Evolutionary conservation across 148 eudicot genomes (phyloP), one percentile per base, ranked within the genome.

Genomic region (Spergularia marina): DNA sequence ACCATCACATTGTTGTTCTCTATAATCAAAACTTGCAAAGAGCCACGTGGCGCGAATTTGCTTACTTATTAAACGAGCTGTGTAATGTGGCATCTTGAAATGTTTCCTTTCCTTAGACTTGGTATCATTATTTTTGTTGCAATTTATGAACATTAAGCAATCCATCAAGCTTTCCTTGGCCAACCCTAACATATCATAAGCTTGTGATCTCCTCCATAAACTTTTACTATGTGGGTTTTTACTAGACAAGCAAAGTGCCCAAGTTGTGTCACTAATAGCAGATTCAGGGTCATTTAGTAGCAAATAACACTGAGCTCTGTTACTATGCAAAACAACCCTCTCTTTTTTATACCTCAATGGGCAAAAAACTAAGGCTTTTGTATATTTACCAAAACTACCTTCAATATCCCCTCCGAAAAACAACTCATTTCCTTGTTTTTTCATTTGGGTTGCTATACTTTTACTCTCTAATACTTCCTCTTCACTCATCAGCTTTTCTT

Each of bases 141-240:
- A 72, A 77, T 85, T 86, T 12, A 89, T 79, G 84, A 86, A 90
- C 85, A 85, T 79, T 65, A 94, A 68, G 70, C 98, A 94, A 51
- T 94, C 98, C 90, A 90, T 86, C 71, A 91, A 87, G 74, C 98
- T 91, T 83, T 91, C 95, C 74, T 82, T 90, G 14, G 90, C 90
- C 76, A 91, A 82, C 17, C 94, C 92, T 72, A 88, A 83, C 83
- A 87, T 86, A 77, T 94, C 97, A 84, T 91, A 94, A 58, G 98
- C 98, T 81, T 91, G 97, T 74, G 97, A 88, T 76, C 98, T 88
- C 56, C 92, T 91, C 98, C 98, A 94, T 8, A 91, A 84, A 76
- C 98, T 91, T 78, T 87, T 94, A 58, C 83, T 36, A 75, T 94
- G 97, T 62, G 88, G 86, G 21, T 88, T 86, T 58, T 86, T 89